Evolutionary conservation across 164 flowering plant genomes (phyloP), one percentile per base, ranked within the genome.

Genomic region (Sedum album): DNA sequence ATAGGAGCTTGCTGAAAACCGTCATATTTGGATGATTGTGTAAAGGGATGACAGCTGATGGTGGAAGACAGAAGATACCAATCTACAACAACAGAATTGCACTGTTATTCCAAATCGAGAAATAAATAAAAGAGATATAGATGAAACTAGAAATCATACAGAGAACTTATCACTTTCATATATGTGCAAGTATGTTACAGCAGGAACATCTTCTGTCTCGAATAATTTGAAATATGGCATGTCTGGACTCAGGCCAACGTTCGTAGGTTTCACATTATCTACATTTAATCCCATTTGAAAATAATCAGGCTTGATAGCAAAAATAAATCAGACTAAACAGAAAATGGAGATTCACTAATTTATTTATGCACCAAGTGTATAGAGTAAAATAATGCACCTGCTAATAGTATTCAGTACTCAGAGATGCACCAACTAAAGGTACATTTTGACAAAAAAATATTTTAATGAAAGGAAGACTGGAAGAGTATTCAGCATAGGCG

Each of bases 1-100:
- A 84, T 0, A 90, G 80, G 60, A 90, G 86, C 82, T 90, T 90
- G 73, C 94, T 81, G 73, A 90, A 88, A 57, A 90, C 97, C 2
- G 97, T 90, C 97, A 90, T 90, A 42, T 83, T 86, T 23, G 94
- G 97, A 73, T 90, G 97, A 73, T 90, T 87, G 67, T 90, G 97
- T 46, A 90, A 89, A 0, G 94, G 92, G 71, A 90, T 77, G 70
- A 88, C 88, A 71, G 79, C 91, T 25, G 86, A 78, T 13, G 87
- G 90, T 1, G 94, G 97, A 82, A 90, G 77, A 74, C 92, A 90
- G 76, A 88, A 90, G 69, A 90, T 87, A 20, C 97, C 90, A 75
- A 90, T 88, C 97, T 90, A 78, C 72, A 74, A 68, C 9, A 23
- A 38, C 25, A 30, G 7, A 35, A 35, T 7, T 25, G 4, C 66